A percentile compares a stretch with the other conserved stretches of the same genome.
These are phyloP conservation scores for Discostella pseudostelligera DNA, from an alignment of 108 stramenopile genomes.

Conservation along the genomic window DNA sequence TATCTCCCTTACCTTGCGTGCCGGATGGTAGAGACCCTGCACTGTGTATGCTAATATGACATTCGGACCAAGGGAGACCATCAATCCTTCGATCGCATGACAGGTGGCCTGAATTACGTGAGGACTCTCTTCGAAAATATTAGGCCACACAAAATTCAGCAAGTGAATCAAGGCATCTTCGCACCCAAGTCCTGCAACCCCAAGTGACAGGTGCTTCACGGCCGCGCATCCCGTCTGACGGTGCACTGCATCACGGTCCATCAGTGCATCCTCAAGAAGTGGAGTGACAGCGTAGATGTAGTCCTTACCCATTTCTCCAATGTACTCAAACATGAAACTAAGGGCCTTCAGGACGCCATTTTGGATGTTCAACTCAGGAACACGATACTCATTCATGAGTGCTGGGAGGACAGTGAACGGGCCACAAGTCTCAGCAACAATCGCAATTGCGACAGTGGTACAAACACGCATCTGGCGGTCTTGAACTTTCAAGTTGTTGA, in stretches of 20 bases:
- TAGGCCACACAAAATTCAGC: slow-evolving; percentile 98
- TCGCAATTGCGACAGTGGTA: slow-evolving; percentile 98
- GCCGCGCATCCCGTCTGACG: slow-evolving; percentile 98
- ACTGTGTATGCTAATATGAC: slow-evolving; percentile 90
- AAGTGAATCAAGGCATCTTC: slow-evolving; percentile 97
- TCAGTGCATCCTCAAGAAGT: slow-evolving; percentile 97
- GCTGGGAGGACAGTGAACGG: slow-evolving; percentile 99
- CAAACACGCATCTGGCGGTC: slow-evolving; percentile 99
- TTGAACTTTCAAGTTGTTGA: slow-evolving; percentile 98
- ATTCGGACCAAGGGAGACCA: slow-evolving; percentile 93
- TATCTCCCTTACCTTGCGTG: slow-evolving; percentile 96
- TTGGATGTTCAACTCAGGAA: slow-evolving; percentile 98
- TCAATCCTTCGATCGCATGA: slow-evolving; percentile 96
- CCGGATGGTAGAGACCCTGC: slow-evolving; percentile 98
- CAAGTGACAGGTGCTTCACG: slow-evolving; percentile 96
- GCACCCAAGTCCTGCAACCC: slow-evolving; percentile 94
- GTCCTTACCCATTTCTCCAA: slow-evolving; percentile 99
- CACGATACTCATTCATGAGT: slow-evolving; percentile 98
- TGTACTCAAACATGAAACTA: slow-evolving; percentile 99
- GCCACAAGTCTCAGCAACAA: slow-evolving; percentile 98
- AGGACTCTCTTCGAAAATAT: slow-evolving; percentile 96
- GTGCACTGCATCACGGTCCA: slow-evolving; percentile 98
- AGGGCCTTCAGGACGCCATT: slow-evolving; percentile 99
- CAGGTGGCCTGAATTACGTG: slow-evolving; percentile 98
- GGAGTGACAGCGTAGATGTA: slow-evolving; percentile 98